These are phyloP conservation scores for Hypsizygus marmoreus DNA, from an alignment of 768 basidiomycete species.

Conservation along the genomic window DNA sequence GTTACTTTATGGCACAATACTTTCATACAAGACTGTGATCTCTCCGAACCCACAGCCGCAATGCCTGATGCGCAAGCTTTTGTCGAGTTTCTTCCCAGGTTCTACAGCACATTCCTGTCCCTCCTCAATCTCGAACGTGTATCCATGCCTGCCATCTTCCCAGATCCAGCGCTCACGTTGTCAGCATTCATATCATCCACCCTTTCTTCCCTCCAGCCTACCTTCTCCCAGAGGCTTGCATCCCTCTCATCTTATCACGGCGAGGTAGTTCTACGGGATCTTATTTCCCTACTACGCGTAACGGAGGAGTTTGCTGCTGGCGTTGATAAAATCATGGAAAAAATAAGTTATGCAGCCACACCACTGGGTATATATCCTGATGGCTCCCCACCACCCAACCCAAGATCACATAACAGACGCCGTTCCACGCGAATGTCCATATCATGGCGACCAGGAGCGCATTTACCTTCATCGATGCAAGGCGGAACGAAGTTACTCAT, in stretches of 20 bases:
- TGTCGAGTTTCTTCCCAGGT: slow-evolving; percentile 68
- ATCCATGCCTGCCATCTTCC: slow-evolving; percentile 84
- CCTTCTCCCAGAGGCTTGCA: slow-evolving; percentile 77
- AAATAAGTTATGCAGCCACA: slow-evolving; percentile 45
- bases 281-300: slow-evolving; percentile 69
- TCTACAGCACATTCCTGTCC: slow-evolving; percentile 68
- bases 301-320: slow-evolving; percentile 83
- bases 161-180: slow-evolving; percentile 75
- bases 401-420: slow-evolving; percentile 40
- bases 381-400: slow-evolving; percentile 7
- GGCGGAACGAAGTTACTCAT: slow-evolving; percentile 22
- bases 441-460: slow-evolving; percentile 52
- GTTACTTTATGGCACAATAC: slow-evolving; percentile 71
- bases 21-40: slow-evolving; percentile 52
- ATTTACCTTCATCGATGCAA: slow-evolving; percentile 27
- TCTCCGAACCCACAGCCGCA: slow-evolving; percentile 21
- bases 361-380: slow-evolving; percentile 23
- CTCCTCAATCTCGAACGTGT: slow-evolving; percentile 71
- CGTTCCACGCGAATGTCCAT: slow-evolving; percentile 68
- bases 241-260: slow-evolving; percentile 68
- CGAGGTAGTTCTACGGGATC: slow-evolving; percentile 60
- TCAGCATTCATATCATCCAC: slow-evolving; percentile 83
- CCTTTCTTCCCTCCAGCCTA: slow-evolving; percentile 77
- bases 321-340: slow-evolving; percentile 78
- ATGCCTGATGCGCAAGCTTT: slow-evolving; percentile 49